Conservation (phyloP, 1,284 basidiomycete species). For the Trichosporon asahii region DNA sequence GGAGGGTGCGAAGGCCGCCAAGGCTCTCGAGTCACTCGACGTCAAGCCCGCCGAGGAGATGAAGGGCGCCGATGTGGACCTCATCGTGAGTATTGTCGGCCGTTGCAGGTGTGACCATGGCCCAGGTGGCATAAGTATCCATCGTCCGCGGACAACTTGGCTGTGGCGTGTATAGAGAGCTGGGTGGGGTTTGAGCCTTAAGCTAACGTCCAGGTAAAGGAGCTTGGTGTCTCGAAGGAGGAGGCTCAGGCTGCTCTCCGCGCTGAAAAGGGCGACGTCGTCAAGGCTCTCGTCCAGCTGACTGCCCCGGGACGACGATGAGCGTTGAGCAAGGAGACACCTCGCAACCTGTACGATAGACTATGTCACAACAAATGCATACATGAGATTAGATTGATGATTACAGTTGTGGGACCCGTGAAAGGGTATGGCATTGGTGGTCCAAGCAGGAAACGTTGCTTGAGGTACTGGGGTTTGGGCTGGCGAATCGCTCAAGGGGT, state of each 20-base stretch:
- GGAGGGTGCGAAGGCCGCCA: conserved; percentile 42
- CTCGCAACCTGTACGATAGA: not conserved
- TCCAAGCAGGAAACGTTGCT: not conserved
- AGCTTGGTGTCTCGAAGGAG: conserved; percentile 35
- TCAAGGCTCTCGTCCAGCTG: conserved; percentile 39
- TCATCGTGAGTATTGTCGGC: conserved; percentile 40
- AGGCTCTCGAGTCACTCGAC: conserved; percentile 43
- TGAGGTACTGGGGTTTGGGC: too few species aligned
- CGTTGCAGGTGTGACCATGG: too few species aligned
- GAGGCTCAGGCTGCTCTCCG: conserved; percentile 37
- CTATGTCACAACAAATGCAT: conserved; percentile 10
- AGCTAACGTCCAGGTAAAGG: conserved; percentile 32
- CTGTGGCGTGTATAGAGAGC: too few species aligned
- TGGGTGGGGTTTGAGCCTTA: not conserved
- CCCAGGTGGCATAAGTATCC: too few species aligned
- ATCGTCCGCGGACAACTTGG: too few species aligned
- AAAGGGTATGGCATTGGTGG: not conserved
- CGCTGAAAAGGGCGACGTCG: conserved; percentile 39
- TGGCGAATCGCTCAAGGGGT: too few species aligned
- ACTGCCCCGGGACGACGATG: conserved; percentile 24
- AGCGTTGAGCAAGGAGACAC: conserved; percentile 18
- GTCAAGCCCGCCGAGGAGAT: conserved; percentile 25
- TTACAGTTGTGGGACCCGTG: not conserved
- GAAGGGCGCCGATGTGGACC: conserved; percentile 41
- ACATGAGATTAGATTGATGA: not conserved